These are phyloP conservation scores for Cornus kousa DNA, from an alignment of 148 eudicot genomes.

Conservation along the genomic window DNA sequence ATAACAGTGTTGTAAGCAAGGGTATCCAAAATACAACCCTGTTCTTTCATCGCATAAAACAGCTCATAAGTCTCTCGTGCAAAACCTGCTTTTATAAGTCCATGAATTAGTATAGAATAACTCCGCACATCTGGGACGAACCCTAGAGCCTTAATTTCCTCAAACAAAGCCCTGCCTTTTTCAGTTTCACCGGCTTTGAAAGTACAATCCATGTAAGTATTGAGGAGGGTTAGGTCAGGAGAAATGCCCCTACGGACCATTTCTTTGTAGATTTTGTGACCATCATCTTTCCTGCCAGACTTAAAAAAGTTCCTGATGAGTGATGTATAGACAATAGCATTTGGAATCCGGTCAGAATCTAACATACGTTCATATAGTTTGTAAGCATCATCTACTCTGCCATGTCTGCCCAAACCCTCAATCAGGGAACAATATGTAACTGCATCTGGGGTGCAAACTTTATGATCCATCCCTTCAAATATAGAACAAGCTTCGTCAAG, in stretches of 20 bases:
- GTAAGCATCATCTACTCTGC: constrained; percentile 89
- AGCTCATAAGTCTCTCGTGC: constrained; percentile 79
- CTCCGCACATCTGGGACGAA: constrained; percentile 78
- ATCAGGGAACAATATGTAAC: constrained; percentile 78
- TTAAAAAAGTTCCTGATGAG: constrained; percentile 78
- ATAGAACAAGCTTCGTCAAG: constrained; percentile 76
- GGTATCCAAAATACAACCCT: constrained; percentile 74
- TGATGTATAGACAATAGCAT: constrained; percentile 78
- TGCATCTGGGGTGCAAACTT: constrained; percentile 70
- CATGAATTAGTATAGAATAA: constrained; percentile 85
- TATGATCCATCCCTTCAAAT: constrained; percentile 70
- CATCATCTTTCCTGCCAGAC: constrained; percentile 66
- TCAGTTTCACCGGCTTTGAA: constrained; percentile 87
- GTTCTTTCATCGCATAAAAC: constrained; percentile 79
- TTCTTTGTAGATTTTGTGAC: constrained; percentile 92
- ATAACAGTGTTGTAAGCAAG: constrained; percentile 84
- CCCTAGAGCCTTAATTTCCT: constrained; percentile 69
- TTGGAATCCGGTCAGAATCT: constrained; percentile 61
- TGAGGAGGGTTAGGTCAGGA: constrained; percentile 77
- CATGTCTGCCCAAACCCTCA: constrained; percentile 80
- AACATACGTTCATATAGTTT: constrained; percentile 76
- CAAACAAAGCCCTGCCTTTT: constrained; percentile 74
- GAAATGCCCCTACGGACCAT: constrained; percentile 68
- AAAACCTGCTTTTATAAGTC: constrained; percentile 80
- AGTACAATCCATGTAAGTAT: constrained; percentile 93